These are phyloP conservation scores for Podospora pseudopauciseta DNA, from an alignment of 495 filamentous ascomycete genomes.

Conservation along the genomic window DNA sequence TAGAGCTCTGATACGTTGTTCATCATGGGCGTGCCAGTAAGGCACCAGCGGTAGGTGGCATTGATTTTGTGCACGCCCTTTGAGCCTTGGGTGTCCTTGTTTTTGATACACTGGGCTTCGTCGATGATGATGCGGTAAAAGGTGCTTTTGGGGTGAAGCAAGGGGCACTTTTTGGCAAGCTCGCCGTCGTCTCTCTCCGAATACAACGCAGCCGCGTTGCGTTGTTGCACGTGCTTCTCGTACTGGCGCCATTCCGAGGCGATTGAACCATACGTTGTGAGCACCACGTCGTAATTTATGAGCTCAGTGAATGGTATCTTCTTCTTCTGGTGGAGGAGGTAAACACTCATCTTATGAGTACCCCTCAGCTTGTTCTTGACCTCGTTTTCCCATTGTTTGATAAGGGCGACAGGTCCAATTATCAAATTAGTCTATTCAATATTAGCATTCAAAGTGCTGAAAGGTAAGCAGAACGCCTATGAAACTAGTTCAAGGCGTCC, in stretches of 20 bases:
- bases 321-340: constrained; percentile 59
- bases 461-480: neutral
- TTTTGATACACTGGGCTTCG: constrained; percentile 95
- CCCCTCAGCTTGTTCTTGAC: constrained; percentile 67
- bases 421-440: constrained; percentile 70
- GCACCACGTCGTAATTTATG: constrained; percentile 70
- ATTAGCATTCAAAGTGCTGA: constrained; percentile 14
- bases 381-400: constrained; percentile 88
- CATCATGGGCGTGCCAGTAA: constrained; percentile 95
- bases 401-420: constrained; percentile 77
- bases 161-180: constrained; percentile 44
- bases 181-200: constrained; percentile 21
- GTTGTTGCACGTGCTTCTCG: constrained; percentile 19
- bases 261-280: constrained; percentile 87
- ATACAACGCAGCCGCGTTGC: constrained; percentile 19
- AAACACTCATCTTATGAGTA: constrained; percentile 57
- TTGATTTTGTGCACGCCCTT: constrained; percentile 59
- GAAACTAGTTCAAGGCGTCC: neutral
- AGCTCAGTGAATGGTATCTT: constrained; percentile 58
- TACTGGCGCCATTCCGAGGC: constrained; percentile 61
- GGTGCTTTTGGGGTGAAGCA: constrained; percentile 60
- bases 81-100: constrained; percentile 64
- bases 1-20: constrained; percentile 82
- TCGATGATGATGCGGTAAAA: constrained; percentile 89
- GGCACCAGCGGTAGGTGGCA: constrained; percentile 69